Evolutionary conservation across 176 grass and related monocot genomes (phyloP).

Genomic region (Phoenix dactylifera): DNA sequence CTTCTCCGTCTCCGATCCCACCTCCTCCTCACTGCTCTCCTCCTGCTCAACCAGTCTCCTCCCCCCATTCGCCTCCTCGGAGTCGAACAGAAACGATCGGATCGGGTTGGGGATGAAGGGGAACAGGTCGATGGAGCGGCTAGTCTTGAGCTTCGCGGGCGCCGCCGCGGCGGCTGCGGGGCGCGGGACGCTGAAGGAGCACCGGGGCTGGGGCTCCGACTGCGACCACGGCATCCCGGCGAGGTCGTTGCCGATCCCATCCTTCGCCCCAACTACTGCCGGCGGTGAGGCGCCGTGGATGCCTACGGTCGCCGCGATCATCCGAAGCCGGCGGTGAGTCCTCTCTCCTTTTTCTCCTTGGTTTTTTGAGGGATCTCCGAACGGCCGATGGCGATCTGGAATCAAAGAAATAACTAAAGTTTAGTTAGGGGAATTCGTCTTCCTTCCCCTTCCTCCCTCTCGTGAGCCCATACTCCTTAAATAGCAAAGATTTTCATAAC

Average conservation of each 20-base stretch:
- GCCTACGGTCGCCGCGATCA: neutral
- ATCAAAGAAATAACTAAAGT: too few relatives aligned
- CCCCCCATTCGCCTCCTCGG: slow-evolving; percentile 23
- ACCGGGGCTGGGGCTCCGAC: slow-evolving; percentile 59
- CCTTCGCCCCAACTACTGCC: neutral
- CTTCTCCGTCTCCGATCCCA: slow-evolving; percentile 11
- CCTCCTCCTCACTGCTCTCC: slow-evolving; percentile 9
- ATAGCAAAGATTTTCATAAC: too few relatives aligned
- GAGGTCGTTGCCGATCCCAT: neutral
- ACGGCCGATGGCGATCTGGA: too few relatives aligned
- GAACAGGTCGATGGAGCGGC: slow-evolving; percentile 55
- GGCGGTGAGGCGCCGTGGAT: neutral
- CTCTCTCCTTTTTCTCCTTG: neutral
- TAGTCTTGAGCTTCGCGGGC: slow-evolving; percentile 48
- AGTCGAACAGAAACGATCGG: slow-evolving; percentile 25
- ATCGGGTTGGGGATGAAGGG: slow-evolving; percentile 34
- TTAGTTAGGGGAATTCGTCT: too few relatives aligned
- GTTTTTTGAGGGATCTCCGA: too few relatives aligned
- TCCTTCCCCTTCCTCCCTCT: too few relatives aligned
- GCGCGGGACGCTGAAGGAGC: slow-evolving; percentile 42
- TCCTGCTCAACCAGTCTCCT: slow-evolving; percentile 21
- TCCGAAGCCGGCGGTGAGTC: slow-evolving; percentile 1
- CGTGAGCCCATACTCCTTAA: too few relatives aligned
- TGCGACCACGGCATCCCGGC: slow-evolving; percentile 48
- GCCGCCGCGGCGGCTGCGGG: slow-evolving; percentile 24